These are phyloP conservation scores for Sphaerobolus stellatus DNA, from an alignment of 1,284 basidiomycete genomes.

Conservation along the genomic window DNA sequence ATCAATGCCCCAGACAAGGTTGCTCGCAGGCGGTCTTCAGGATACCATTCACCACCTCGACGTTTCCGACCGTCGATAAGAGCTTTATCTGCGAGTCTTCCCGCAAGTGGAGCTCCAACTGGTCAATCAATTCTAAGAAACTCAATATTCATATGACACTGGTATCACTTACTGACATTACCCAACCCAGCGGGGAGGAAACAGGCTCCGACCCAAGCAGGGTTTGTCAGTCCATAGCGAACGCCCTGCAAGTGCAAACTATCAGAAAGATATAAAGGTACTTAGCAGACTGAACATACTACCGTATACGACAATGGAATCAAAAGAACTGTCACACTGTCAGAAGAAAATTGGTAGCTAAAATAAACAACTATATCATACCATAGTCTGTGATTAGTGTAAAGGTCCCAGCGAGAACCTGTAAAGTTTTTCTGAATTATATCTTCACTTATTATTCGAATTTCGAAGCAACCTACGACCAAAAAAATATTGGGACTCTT, in stretches of 20 bases:
- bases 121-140: not conserved
- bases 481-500: no score
- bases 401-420: no score
- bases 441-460: no score
- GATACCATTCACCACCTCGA: constrained; percentile 48
- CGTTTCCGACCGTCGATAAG: constrained; percentile 46
- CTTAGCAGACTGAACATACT: constrained; percentile 20
- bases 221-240: constrained; percentile 58
- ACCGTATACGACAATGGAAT: constrained; percentile 43
- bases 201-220: constrained; percentile 56
- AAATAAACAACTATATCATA: no score
- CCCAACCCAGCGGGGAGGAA: constrained; percentile 62
- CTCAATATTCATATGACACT: not conserved
- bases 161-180: constrained; percentile 56
- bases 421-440: no score
- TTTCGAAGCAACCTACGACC: not conserved
- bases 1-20: constrained; percentile 45
- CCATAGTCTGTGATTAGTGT: no score
- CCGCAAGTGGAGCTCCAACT: constrained; percentile 56
- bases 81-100: constrained; percentile 49
- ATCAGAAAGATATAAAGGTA: not conserved
- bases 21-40: constrained; percentile 60
- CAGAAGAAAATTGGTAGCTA: no score
- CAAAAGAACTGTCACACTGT: constrained; percentile 12
- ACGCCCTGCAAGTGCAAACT: constrained; percentile 39